Percentiles rank a stretch among this genome's conserved stretches.
phyloP scores from a whole-genome alignment of 805 yeast genomes.

The Osmozyma mogii region DNA sequence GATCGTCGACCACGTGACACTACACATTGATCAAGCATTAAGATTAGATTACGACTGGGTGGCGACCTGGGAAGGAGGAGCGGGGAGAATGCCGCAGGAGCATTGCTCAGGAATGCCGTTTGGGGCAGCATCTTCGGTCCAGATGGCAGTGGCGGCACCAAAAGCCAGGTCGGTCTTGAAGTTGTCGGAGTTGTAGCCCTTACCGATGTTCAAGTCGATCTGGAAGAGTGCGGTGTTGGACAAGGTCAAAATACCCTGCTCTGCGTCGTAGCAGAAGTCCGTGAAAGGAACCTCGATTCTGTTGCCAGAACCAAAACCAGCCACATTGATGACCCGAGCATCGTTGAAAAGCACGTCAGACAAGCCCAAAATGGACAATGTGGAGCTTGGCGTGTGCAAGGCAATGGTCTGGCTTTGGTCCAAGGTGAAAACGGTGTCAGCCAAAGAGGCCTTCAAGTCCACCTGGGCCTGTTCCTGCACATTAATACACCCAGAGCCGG shows the following conservation, averaged over 20 bases:
- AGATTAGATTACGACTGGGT: too few relatives aligned
- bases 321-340: conserved; percentile 1
- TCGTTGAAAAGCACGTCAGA: neutral
- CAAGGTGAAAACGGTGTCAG: neutral
- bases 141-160: neutral
- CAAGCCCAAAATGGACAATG: conserved; percentile 1
- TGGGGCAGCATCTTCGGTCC: neutral
- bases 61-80: too few relatives aligned
- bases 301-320: conserved; percentile 3
- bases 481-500: conserved; percentile 19
- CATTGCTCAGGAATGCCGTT: too few relatives aligned
- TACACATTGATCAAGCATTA: too few relatives aligned
- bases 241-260: conserved; percentile 3
- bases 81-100: too few relatives aligned
- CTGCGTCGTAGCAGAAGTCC: neutral
- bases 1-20: too few relatives aligned
- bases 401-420: conserved; percentile 1
- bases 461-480: conserved; percentile 2
- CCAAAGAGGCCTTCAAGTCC: neutral
- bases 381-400: conserved; percentile 1
- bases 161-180: neutral
- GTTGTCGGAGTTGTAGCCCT: conserved; percentile 2
- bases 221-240: conserved; percentile 1
- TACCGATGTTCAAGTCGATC: conserved; percentile 3
- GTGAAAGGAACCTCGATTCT: neutral